A percentile compares a stretch with the other conserved stretches of the same genome.
Evolutionary conservation across 2,329 filamentous ascomycete genomes (phyloP).

Genomic region (Xylariomycetidae sp.): DNA sequence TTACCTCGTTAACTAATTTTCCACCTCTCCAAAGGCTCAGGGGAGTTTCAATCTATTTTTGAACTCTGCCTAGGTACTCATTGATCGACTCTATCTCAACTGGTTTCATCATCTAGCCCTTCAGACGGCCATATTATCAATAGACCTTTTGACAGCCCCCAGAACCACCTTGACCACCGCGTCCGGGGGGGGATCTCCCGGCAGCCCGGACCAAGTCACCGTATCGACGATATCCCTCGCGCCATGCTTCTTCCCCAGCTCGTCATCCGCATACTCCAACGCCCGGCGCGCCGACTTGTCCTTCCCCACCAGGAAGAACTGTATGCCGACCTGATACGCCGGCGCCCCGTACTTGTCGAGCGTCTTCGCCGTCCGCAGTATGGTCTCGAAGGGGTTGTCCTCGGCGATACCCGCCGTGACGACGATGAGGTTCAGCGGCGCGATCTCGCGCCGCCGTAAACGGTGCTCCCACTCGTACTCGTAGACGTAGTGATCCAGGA

Average conservation of each 20-base stretch:
- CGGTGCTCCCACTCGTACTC: conserved; percentile 4
- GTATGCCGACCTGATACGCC: conserved; percentile 66
- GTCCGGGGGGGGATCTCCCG: conserved; percentile 47
- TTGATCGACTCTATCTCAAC: no score
- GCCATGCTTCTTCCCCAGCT: conserved; percentile 41
- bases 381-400: conserved; percentile 58
- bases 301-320: conserved; percentile 71
- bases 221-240: conserved; percentile 72
- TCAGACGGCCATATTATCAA: conserved; percentile 16
- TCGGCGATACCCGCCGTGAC: conserved; percentile 66
- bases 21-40: no score
- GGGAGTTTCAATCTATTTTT: no score
- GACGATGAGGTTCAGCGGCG: conserved; percentile 71
- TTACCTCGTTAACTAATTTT: no score
- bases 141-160: conserved; percentile 44
- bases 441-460: neutral
- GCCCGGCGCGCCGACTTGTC: conserved; percentile 52
- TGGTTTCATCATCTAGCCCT: no score
- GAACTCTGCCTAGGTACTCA: no score
- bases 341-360: conserved; percentile 57
- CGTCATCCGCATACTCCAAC: conserved; percentile 60
- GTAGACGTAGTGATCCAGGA: conserved; percentile 16
- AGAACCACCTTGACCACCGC: conserved; percentile 63
- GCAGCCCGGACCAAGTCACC: conserved; percentile 49
- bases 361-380: conserved; percentile 55